Evolutionary conservation across 2,329 filamentous ascomycete species (phyloP), one percentile per base, ranked within the genome.

Genomic region (Remersonia thermophila): DNA sequence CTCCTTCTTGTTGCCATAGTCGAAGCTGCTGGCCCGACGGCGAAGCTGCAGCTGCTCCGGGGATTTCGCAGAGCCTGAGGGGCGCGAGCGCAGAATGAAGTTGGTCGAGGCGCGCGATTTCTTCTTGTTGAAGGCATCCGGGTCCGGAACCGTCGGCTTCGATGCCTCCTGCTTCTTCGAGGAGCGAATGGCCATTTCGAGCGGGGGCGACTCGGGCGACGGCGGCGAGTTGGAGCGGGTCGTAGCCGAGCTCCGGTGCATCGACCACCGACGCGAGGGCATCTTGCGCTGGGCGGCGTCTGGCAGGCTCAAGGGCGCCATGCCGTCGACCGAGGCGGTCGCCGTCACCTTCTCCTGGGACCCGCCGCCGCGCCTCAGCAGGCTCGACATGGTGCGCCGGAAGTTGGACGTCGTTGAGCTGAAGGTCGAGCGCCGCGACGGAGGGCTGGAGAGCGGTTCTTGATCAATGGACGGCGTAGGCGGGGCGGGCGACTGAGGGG

Each of bases 41-140:
- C 54, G 41, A 35, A 39, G 46, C 31, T 44, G 43, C 36, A 37
- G 40, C 33, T 39, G 49, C 45, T 38, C 31, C 2, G 27, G 16
- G 32, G 28, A 35, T 2, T 28, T 27, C 27, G 37, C 33, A 32
- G 41, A 45, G 32, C 35, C 30, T 10, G 25, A 28, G 11, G 59
- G 62, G 12, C 61, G 63, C 14, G 61, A 59, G 29, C 67, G 65
- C 3, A 74, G 45, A 7, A 56, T 61, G 15, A 73, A 50, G 16
- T 67, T 68, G 4, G 71, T 75, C 2, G 62, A 60, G 4, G 67
- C 60, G 12, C 69, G 64, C 39, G 59, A 59, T 55, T 73, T 76
- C 49, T 65, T 67, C 45, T 60, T 57, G 15, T 63, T 45, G 33
- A 71, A 68, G 40, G 69, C 67, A 3, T 58, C 55, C 3, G 60